Evolutionary conservation across 1,139 yeast species (phyloP).

Genomic region (Blastobotrys proliferans): DNA sequence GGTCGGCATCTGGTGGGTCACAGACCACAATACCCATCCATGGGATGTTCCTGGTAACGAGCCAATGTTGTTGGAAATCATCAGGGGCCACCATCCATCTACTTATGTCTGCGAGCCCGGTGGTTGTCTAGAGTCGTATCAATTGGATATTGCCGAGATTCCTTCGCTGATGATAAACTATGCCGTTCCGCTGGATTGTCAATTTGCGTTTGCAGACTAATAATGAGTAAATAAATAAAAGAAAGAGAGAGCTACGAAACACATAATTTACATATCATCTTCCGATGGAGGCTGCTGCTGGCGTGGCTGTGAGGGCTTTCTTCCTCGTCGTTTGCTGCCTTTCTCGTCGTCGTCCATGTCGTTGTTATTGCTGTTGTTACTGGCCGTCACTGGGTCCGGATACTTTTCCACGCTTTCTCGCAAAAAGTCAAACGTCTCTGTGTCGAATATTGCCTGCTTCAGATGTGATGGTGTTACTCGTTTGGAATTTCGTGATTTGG

Average conservation of each 20-base stretch:
- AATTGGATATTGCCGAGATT: too few species aligned
- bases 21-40: background rate
- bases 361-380: conserved; percentile 15
- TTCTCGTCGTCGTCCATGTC: conserved; percentile 7
- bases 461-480: conserved; percentile 82
- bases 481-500: conserved; percentile 69
- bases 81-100: conserved; percentile 6
- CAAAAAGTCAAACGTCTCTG: conserved; percentile 89
- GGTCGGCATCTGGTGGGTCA: conserved; percentile 6
- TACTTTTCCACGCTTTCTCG: conserved; percentile 69
- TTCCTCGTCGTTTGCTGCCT: conserved; percentile 6
- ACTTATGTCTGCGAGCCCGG: background rate
- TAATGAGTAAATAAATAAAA: too few species aligned
- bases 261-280: background rate
- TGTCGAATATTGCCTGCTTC: conserved; percentile 74
- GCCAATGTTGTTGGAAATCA: conserved; percentile 1
- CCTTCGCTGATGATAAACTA: too few species aligned
- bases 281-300: background rate
- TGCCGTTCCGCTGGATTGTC: too few species aligned
- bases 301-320: background rate
- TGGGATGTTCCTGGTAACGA: background rate
- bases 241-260: too few species aligned
- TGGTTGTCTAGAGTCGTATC: too few species aligned
- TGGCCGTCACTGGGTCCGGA: conserved; percentile 35
- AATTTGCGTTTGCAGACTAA: too few species aligned